These are phyloP conservation scores for Pleoardoris graminearum DNA, from an alignment of 2,329 filamentous ascomycete genomes.

Conservation along the genomic window DNA sequence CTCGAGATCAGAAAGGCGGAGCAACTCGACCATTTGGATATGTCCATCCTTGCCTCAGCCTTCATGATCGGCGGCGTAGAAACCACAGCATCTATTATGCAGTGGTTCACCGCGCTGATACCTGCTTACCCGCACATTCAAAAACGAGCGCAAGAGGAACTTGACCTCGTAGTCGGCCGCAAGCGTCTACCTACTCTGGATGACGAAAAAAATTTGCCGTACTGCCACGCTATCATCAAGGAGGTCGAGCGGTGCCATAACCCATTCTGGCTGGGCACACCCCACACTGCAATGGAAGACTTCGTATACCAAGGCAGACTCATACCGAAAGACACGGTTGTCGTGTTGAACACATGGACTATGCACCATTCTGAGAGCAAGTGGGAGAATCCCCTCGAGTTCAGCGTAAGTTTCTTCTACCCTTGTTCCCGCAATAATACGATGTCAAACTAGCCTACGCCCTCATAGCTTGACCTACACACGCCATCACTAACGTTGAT, in stretches of 20 bases:
- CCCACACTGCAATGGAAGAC: slow-evolving; percentile 6
- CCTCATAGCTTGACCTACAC: no score
- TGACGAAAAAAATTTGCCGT: slow-evolving; percentile 16
- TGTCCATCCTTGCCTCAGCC: slow-evolving; percentile 18
- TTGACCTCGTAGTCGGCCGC: slow-evolving; percentile 14
- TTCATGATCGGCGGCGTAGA: slow-evolving; percentile 26
- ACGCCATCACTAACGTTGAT: not conserved
- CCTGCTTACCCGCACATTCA: slow-evolving; percentile 11
- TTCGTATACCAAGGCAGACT: slow-evolving; percentile 23
- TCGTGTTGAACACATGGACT: slow-evolving; percentile 46
- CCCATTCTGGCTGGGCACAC: slow-evolving; percentile 4
- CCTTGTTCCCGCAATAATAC: not conserved
- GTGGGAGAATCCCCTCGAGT: slow-evolving; percentile 19
- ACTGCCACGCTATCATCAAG: slow-evolving; percentile 39
- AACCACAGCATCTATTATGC: slow-evolving; percentile 14
- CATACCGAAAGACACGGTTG: slow-evolving; percentile 47
- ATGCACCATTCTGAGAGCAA: slow-evolving; percentile 39
- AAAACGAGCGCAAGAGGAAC: slow-evolving; percentile 14
- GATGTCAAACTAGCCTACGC: no score
- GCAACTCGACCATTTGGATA: slow-evolving; percentile 19
- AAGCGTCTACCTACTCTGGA: slow-evolving; percentile 5
- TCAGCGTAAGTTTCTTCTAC: slow-evolving; percentile 7
- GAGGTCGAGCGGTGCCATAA: slow-evolving; percentile 25
- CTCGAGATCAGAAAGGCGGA: slow-evolving; percentile 12
- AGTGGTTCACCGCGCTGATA: slow-evolving; percentile 14